These are phyloP conservation scores for Chlorophyllum brunneum DNA, from an alignment of 768 basidiomycete genomes.

Conservation along the genomic window DNA sequence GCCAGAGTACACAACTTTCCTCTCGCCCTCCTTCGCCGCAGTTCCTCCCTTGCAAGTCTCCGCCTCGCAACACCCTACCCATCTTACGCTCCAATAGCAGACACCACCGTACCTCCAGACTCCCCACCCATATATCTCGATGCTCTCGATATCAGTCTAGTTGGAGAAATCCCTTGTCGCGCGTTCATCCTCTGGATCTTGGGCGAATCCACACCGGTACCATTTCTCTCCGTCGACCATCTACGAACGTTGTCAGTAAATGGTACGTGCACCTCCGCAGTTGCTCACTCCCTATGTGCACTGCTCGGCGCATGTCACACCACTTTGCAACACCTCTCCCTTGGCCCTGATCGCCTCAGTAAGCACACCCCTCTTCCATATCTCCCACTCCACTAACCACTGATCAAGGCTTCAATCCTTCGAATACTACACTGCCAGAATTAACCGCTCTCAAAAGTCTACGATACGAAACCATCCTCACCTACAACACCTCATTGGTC, in stretches of 20 bases:
- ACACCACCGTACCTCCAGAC: background rate
- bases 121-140: background rate
- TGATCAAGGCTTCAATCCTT: no score
- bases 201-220: no score
- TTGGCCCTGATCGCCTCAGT: background rate
- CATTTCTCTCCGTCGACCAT: no score
- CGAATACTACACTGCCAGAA: no score
- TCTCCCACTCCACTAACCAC: no score
- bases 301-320: background rate
- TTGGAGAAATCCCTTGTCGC: background rate
- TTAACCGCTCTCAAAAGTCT: no score
- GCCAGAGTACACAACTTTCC: background rate
- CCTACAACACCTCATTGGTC: no score
- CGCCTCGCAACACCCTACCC: background rate
- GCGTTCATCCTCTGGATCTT: no score
- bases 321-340: background rate
- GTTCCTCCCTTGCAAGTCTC: background rate
- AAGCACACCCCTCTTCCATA: no score
- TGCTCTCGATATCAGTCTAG: background rate
- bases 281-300: background rate
- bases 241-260: background rate
- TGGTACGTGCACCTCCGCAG: background rate
- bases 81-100: background rate
- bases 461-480: no score
- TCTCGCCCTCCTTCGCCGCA: background rate